A percentile compares a stretch with the other conserved stretches of the same genome.
phyloP scores from a whole-genome alignment of 108 stramenopile species.

The Cyclotella kingstonii region DNA sequence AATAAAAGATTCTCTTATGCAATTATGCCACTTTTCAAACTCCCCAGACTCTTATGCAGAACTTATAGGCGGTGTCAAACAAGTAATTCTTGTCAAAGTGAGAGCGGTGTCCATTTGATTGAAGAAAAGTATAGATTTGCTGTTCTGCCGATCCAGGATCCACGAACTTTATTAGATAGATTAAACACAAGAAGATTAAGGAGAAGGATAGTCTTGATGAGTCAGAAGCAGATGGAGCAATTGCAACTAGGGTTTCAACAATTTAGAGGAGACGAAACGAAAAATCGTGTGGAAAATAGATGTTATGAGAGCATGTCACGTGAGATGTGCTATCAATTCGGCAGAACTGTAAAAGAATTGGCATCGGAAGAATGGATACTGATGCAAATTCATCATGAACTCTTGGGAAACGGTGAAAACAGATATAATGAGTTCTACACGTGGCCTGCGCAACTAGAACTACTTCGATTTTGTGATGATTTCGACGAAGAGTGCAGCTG shows the following conservation, averaged over 20 bases:
- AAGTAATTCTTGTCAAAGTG: constrained; percentile 9
- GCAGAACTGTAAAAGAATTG: constrained; percentile 43
- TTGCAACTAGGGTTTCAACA: not conserved
- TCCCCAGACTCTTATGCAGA: constrained; percentile 28
- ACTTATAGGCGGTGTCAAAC: constrained; percentile 9
- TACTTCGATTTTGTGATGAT: constrained; percentile 33
- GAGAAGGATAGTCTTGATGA: constrained; percentile 16
- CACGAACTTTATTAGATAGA: constrained; percentile 58
- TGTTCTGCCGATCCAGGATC: constrained; percentile 68
- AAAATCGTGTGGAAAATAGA: not conserved
- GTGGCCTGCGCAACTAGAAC: constrained; percentile 45
- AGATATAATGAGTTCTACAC: not conserved
- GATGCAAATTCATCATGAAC: constrained; percentile 23
- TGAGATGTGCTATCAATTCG: constrained; percentile 16
- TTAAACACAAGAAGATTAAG: constrained; percentile 69
- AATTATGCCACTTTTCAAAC: constrained; percentile 58
- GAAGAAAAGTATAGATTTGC: constrained; percentile 51
- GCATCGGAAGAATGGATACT: constrained; percentile 41
- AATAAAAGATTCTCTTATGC: constrained; percentile 45
- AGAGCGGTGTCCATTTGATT: not conserved
- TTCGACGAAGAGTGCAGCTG: not conserved
- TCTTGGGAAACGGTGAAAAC: constrained; percentile 5
- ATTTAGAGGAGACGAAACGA: constrained; percentile 1
- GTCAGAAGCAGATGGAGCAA: constrained; percentile 6
- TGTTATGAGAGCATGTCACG: constrained; percentile 7